phyloP scores from a whole-genome alignment of 768 basidiomycete species.

The Termitomyces eurrhizus region DNA sequence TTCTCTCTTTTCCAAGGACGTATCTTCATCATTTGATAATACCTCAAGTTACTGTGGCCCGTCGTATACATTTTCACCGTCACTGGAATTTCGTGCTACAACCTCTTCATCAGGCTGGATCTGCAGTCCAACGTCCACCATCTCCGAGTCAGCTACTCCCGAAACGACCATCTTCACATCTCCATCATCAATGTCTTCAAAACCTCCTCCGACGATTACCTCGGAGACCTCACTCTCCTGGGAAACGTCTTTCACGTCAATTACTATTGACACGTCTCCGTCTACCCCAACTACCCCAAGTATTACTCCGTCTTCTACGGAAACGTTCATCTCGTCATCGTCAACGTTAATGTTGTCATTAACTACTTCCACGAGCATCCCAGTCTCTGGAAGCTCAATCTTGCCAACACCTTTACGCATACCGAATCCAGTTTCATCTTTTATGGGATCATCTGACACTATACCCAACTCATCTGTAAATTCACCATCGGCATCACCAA shows the following conservation, averaged over 20 bases:
- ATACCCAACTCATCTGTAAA: conserved; percentile 8
- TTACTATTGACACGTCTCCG: background rate
- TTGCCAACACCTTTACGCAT: background rate
- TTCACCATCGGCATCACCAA: conserved; percentile 3
- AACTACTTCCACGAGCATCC: background rate
- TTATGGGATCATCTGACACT: background rate
- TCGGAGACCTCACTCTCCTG: background rate
- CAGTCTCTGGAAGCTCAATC: background rate
- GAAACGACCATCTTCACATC: background rate
- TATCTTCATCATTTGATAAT: background rate
- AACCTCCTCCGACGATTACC: background rate
- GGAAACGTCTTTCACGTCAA: background rate
- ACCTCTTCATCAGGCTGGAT: background rate
- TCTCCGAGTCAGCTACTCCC: background rate
- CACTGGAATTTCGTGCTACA: background rate
- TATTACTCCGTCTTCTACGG: background rate
- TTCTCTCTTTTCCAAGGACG: background rate
- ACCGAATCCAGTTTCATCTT: background rate
- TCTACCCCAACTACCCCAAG: background rate
- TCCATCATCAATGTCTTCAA: background rate
- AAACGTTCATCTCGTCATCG: background rate
- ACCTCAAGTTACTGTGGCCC: background rate
- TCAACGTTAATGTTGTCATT: background rate
- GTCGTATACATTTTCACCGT: background rate
- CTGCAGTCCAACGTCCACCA: background rate